A percentile compares a stretch with the other conserved stretches of the same genome.
Evolutionary conservation across 306 rosid genomes (phyloP).

Genomic region (Oxytropis ochrocephala): DNA sequence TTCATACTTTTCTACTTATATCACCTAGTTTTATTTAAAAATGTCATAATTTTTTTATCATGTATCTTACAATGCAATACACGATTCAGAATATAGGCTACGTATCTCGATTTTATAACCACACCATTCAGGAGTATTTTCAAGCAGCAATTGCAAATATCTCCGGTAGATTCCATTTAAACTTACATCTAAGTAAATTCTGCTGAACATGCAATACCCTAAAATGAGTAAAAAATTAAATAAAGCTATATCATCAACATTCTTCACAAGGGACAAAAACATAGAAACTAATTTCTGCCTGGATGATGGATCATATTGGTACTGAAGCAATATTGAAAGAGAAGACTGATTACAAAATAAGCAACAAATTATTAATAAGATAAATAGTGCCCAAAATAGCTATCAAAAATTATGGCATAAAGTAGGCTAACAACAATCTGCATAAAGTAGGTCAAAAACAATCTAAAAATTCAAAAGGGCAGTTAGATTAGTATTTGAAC

Average conservation of each 20-base stretch:
- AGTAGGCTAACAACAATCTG: not conserved
- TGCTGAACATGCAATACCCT: not conserved
- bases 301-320: not conserved
- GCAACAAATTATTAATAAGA: not conserved
- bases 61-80: too few relatives aligned
- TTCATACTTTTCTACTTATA: too few relatives aligned
- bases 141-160: not conserved
- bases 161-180: not conserved
- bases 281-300: not conserved
- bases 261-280: not conserved
- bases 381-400: not conserved
- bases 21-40: too few relatives aligned
- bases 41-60: too few relatives aligned
- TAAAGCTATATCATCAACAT: not conserved
- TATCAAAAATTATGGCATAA: not conserved
- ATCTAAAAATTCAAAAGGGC: not conserved
- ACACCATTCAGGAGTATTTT: not conserved
- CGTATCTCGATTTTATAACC: too few relatives aligned
- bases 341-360: not conserved
- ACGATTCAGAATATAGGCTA: too few relatives aligned
- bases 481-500: not conserved
- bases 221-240: slow-evolving; percentile 5
- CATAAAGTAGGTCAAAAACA: too few relatives aligned
- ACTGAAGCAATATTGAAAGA: slow-evolving; percentile 9
- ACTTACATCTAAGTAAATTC: not conserved